phyloP scores from a whole-genome alignment of 495 filamentous ascomycete species.

The Podospora sp. region DNA sequence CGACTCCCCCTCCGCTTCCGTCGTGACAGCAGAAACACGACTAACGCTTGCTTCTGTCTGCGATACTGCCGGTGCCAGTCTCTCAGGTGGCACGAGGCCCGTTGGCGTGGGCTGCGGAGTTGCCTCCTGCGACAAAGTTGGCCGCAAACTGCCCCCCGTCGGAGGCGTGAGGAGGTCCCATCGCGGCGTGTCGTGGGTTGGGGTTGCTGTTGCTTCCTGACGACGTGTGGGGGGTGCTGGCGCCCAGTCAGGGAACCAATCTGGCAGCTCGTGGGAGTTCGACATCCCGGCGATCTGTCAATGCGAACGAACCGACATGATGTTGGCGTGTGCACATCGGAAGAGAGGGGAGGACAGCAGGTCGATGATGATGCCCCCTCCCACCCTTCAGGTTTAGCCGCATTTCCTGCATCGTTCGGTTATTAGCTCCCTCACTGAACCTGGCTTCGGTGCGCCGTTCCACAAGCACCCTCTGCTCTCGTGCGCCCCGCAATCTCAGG shows the following conservation, averaged over 20 bases:
- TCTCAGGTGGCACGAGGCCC: background rate
- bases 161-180: background rate
- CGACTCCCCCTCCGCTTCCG: background rate
- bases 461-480: too few species aligned
- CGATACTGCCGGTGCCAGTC: background rate
- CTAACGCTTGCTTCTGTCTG: background rate
- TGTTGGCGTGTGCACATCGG: background rate
- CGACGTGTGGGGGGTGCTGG: background rate
- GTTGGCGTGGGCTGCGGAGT: background rate
- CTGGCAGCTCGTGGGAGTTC: slow-evolving; percentile 12
- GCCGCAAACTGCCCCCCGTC: background rate
- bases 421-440: too few species aligned
- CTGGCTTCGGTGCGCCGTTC: background rate
- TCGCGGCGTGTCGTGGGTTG: background rate
- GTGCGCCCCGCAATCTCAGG: too few species aligned
- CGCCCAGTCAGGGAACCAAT: slow-evolving; percentile 19
- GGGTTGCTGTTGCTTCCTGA: too few species aligned
- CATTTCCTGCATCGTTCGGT: too few species aligned
- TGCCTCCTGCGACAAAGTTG: background rate
- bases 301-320: background rate
- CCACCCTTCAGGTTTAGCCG: too few species aligned
- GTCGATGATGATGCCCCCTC: too few species aligned
- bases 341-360: background rate
- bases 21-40: background rate
- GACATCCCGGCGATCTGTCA: slow-evolving; percentile 9